Percentiles rank a stretch among this genome's conserved stretches.
These are phyloP conservation scores for Mycosphaerella sp. DNA, from an alignment of 2,329 filamentous ascomycete species.

Conservation along the genomic window DNA sequence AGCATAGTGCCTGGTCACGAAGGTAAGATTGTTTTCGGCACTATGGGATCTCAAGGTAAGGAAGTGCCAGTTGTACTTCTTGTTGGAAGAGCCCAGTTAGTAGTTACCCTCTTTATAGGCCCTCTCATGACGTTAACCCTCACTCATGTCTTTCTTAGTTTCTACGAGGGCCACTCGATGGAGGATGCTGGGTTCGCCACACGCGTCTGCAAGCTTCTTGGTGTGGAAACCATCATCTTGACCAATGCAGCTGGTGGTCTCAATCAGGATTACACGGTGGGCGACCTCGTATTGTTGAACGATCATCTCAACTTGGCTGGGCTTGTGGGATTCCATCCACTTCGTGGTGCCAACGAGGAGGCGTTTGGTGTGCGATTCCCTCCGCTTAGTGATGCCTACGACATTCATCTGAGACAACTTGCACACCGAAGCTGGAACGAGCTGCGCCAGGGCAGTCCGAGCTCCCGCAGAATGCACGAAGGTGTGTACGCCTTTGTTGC, in stretches of 20 bases:
- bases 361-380: slow-evolving; percentile 59
- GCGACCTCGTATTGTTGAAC: slow-evolving; percentile 60
- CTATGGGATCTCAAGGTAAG: slow-evolving; percentile 43
- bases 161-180: slow-evolving; percentile 62
- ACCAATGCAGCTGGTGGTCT: slow-evolving; percentile 63
- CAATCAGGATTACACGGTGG: slow-evolving; percentile 58
- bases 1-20: slow-evolving; percentile 52
- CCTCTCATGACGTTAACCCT: neutral
- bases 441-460: slow-evolving; percentile 39
- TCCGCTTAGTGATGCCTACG: slow-evolving; percentile 60
- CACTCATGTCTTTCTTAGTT: slow-evolving; percentile 41
- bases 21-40: slow-evolving; percentile 59
- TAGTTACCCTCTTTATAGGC: slow-evolving; percentile 24
- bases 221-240: slow-evolving; percentile 56
- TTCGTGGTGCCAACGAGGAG: slow-evolving; percentile 57
- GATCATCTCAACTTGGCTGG: slow-evolving; percentile 62
- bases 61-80: slow-evolving; percentile 56
- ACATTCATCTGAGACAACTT: slow-evolving; percentile 53
- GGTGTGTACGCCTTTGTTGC: slow-evolving; percentile 61
- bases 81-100: slow-evolving; percentile 60
- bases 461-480: slow-evolving; percentile 52
- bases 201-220: slow-evolving; percentile 57
- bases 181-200: slow-evolving; percentile 58
- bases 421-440: slow-evolving; percentile 54
- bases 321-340: slow-evolving; percentile 54